These are phyloP conservation scores for Amanita exitialis DNA, from an alignment of 768 basidiomycete species.

Conservation along the genomic window DNA sequence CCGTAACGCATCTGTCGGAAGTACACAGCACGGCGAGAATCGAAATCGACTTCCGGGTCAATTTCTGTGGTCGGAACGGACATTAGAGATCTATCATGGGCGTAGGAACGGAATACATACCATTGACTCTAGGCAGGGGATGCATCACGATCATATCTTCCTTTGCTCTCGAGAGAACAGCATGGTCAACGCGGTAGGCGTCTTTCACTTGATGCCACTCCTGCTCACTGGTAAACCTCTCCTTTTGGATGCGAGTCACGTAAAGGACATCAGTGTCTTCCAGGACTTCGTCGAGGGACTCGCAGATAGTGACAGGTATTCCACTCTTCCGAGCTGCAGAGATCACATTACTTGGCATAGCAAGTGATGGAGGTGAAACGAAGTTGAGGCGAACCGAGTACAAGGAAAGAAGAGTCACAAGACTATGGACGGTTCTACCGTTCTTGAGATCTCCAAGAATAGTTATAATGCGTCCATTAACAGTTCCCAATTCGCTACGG, in stretches of 20 bases:
- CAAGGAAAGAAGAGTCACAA: slow-evolving; percentile 84
- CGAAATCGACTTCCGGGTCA: slow-evolving; percentile 96
- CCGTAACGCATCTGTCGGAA: slow-evolving; percentile 99
- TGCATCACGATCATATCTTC: slow-evolving; percentile 99
- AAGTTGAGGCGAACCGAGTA: slow-evolving; percentile 95
- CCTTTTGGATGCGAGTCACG: slow-evolving; percentile 93
- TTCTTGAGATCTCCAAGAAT: slow-evolving; percentile 95
- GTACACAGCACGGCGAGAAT: slow-evolving; percentile 87
- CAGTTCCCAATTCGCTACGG: slow-evolving; percentile 94
- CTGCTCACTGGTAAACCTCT: slow-evolving; percentile 70
- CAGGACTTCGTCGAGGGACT: slow-evolving; percentile 87
- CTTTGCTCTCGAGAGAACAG: slow-evolving; percentile 86
- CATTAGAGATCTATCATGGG: slow-evolving; percentile 3
- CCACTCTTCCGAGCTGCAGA: slow-evolving; percentile 78
- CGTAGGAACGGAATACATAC: slow-evolving; percentile 25
- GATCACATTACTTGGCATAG: slow-evolving; percentile 86
- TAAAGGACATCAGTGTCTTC: slow-evolving; percentile 93
- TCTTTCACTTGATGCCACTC: slow-evolving; percentile 93
- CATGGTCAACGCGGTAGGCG: slow-evolving; percentile 88
- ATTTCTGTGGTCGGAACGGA: slow-evolving; percentile 57
- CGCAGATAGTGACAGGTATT: slow-evolving; percentile 66
- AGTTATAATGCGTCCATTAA: slow-evolving; percentile 91
- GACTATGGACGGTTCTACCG: slow-evolving; percentile 93
- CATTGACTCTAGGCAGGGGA: slow-evolving; percentile 89
- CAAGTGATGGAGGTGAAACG: slow-evolving; percentile 76